Conservation (phyloP, 306 rosid genomes). For the Begonia masoniana region DNA sequence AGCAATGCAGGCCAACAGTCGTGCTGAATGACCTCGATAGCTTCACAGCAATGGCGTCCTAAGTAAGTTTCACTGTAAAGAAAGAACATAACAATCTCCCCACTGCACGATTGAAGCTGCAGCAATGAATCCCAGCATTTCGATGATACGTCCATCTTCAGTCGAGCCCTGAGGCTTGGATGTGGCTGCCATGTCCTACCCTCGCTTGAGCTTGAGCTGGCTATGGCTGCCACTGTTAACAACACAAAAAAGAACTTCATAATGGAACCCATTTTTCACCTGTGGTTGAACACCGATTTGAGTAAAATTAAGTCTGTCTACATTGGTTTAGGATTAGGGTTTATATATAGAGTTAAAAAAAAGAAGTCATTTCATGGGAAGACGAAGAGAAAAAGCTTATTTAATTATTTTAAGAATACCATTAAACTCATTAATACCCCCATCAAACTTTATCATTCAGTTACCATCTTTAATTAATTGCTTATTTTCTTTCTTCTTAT, state of each 20-base stretch:
- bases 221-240: conserved; percentile 4
- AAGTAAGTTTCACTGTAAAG: conserved; percentile 40
- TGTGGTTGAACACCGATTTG: no score
- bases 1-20: conserved; percentile 64
- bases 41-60: conserved; percentile 42
- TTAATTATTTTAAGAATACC: no score
- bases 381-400: no score
- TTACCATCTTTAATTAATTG: no score
- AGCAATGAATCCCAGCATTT: conserved; percentile 54
- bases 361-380: no score
- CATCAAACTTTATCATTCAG: no score
- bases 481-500: no score
- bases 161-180: conserved; percentile 16
- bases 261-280: conserved; percentile 14
- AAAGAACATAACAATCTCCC: conserved; percentile 45
- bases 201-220: neutral
- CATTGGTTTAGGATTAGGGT: no score
- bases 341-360: no score
- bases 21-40: conserved; percentile 31
- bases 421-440: no score
- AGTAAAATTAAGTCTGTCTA: no score
- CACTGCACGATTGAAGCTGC: conserved; percentile 42
- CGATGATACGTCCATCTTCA: conserved; percentile 30
- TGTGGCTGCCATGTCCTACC: neutral
- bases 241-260: conserved; percentile 7